Conservation (phyloP, 2,329 filamentous ascomycete species). For the Aspergillus hortae region DNA sequence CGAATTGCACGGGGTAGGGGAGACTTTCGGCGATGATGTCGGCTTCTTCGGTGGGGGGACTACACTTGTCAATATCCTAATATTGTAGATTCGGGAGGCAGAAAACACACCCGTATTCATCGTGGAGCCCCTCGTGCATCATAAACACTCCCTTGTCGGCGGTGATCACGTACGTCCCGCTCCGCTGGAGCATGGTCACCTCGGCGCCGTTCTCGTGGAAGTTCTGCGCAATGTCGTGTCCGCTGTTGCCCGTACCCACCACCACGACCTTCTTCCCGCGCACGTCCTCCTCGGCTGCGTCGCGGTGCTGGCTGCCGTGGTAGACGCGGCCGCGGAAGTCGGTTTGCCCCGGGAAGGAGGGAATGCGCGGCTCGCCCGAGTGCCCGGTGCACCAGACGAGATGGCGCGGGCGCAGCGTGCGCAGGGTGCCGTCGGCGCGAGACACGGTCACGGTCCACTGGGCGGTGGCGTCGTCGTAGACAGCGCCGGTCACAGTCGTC, state of each 20-base stretch:
- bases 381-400: constrained; percentile 50
- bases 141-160: constrained; percentile 44
- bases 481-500: constrained; percentile 37
- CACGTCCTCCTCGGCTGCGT: constrained; percentile 34
- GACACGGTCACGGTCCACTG: constrained; percentile 39
- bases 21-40: constrained; percentile 48
- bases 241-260: constrained; percentile 49
- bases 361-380: constrained; percentile 40
- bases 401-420: constrained; percentile 39
- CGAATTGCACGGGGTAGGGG: constrained; percentile 47
- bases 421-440: constrained; percentile 23
- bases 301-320: constrained; percentile 44
- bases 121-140: constrained; percentile 44
- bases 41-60: constrained; percentile 49
- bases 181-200: constrained; percentile 54
- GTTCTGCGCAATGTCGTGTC: constrained; percentile 51
- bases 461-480: constrained; percentile 35
- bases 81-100: not conserved
- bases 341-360: constrained; percentile 38
- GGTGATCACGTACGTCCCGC: constrained; percentile 50
- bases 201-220: constrained; percentile 48
- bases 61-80: constrained; percentile 12
- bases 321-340: constrained; percentile 43
- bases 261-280: constrained; percentile 47
- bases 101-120: constrained; percentile 36